phyloP scores from a whole-genome alignment of 2,329 filamentous ascomycete genomes.

The Xylaria hypoxylon region DNA sequence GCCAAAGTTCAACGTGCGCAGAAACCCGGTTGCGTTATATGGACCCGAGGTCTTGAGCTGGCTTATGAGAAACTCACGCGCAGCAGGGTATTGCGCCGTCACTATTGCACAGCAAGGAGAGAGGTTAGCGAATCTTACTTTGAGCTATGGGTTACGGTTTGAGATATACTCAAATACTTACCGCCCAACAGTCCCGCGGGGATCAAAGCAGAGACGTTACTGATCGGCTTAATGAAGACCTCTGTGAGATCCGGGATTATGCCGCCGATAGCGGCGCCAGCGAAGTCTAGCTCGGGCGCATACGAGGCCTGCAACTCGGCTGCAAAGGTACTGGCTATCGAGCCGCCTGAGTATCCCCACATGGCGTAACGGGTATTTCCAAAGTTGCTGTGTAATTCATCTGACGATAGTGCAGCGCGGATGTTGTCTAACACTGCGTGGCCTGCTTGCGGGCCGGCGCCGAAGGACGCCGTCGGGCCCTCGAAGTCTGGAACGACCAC shows the following conservation, averaged over 20 bases:
- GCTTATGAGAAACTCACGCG: slow-evolving; percentile 21
- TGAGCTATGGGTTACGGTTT: not conserved
- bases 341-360: slow-evolving; percentile 69
- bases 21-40: slow-evolving; percentile 25
- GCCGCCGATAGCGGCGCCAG: slow-evolving; percentile 19
- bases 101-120: not conserved
- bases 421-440: slow-evolving; percentile 39
- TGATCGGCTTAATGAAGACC: not conserved
- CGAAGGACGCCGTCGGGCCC: slow-evolving; percentile 53
- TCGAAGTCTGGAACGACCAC: slow-evolving; percentile 57
- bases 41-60: slow-evolving; percentile 25
- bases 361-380: slow-evolving; percentile 52
- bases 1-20: slow-evolving; percentile 12
- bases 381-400: not conserved
- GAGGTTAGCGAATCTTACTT: not conserved
- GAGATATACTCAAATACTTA: slow-evolving; percentile 5
- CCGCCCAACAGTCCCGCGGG: slow-evolving; percentile 14
- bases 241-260: slow-evolving; percentile 20
- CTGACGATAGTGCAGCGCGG: slow-evolving; percentile 35
- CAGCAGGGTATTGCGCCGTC: slow-evolving; percentile 24
- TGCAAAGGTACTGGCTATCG: slow-evolving; percentile 63
- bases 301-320: slow-evolving; percentile 64
- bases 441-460: slow-evolving; percentile 33
- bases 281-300: slow-evolving; percentile 59
- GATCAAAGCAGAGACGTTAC: not conserved